phyloP scores from a whole-genome alignment of 2,329 filamentous ascomycete species.

The Xenosphaeropsis pyriputrescens region DNA sequence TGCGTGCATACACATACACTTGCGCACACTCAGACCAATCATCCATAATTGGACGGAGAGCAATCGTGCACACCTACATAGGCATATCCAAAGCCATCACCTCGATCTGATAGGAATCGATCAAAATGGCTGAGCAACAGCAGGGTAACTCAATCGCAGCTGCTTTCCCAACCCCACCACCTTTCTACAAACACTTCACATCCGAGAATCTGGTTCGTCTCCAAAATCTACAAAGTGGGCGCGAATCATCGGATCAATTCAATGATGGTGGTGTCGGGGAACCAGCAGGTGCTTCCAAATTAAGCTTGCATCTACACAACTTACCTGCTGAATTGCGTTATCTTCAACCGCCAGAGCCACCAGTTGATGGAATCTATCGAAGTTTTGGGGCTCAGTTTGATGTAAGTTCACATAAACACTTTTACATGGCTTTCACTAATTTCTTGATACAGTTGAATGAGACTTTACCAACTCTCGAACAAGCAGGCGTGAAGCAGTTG shows the following conservation, averaged over 20 bases:
- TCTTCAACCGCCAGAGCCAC: conserved; percentile 69
- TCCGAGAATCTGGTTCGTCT: conserved; percentile 53
- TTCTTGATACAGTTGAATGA: conserved; percentile 32
- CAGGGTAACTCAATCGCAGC: conserved; percentile 36
- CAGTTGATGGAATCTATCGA: conserved; percentile 53
- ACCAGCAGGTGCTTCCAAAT: conserved; percentile 6
- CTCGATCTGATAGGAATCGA: too few relatives aligned
- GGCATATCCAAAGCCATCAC: too few relatives aligned
- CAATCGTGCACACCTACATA: conserved; percentile 1
- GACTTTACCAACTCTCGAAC: conserved; percentile 50
- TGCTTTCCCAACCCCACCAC: conserved; percentile 73
- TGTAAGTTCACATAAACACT: conserved; percentile 19
- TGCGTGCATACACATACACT: too few relatives aligned
- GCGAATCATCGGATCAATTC: background rate
- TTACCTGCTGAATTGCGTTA: conserved; percentile 48
- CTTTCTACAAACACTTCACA: conserved; percentile 84
- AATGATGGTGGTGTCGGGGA: conserved; percentile 13
- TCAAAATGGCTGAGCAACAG: conserved; percentile 42
- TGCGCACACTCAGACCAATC: background rate
- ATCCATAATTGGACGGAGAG: background rate
- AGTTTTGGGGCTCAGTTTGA: conserved; percentile 58
- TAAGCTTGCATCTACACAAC: conserved; percentile 8
- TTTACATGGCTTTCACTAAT: conserved; percentile 1
- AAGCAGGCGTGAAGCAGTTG: conserved; percentile 58
- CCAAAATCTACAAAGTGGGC: conserved; percentile 24